Base-by-base conservation (phyloP, 805 yeast genomes). In the Candida namnaoensis region DNA sequence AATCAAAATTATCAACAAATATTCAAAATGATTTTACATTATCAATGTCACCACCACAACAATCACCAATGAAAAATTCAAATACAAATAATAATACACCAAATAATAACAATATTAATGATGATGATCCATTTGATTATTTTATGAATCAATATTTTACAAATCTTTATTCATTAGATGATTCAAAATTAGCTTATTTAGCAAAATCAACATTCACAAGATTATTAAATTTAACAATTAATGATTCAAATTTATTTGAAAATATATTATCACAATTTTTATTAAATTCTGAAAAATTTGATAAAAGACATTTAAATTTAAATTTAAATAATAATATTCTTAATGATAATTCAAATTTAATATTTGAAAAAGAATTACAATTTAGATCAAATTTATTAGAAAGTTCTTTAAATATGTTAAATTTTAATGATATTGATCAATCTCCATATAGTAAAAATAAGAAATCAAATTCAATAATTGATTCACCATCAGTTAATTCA, bases 171-270 rank as follows among this genome's bases (percentile, higher is more conserved):
- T 53, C 58, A 12, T 37, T 62, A 5, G 53, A 60, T n/a, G 51
- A 61, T 0, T 67, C 70, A 4, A 30, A 30, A 30, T 35, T 66
- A 19, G 64, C 65, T 0, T 64, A 63, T 52, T 61, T 72, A 58
- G 58, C 64, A 6, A 78, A 78, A 47, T 74, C 80, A 0, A 69
- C 74, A 5, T 54, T 78, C 34, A 55, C 71, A 11, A 56, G 81
- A 40, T 56, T 76, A 39, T 62, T 57, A 38, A 66, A 66, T 23
- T 53, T 77, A 47, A 72, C 78, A 44, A 42, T 44, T n/a, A 39
- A 47, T 1, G 23, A 40, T 7, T 57, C 61, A 15, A 41, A 45
- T 12, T 41, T 43, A 8, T 58, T 57, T 19, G 54, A 51, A 39
- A 37, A 45, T 5, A 48, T 49, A 5, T 45, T 77, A 5, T 45